A percentile compares a stretch with the other conserved stretches of the same genome.
Conservation (phyloP, 345 rosid species). For the Xanthoceras sorbifolium region DNA sequence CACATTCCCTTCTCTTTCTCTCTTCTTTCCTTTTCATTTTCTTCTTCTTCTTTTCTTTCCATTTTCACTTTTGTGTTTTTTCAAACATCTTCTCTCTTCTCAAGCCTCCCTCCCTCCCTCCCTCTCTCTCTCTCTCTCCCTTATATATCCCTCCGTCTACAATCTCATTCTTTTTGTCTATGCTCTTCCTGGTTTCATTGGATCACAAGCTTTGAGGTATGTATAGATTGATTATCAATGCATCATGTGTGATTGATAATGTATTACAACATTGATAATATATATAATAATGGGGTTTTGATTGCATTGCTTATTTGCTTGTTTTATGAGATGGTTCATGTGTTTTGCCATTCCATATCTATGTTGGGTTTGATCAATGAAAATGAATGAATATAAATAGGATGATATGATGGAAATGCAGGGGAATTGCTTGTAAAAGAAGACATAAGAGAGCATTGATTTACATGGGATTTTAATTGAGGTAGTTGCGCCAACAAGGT, state of each 20-base stretch:
- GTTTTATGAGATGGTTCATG: too few relatives aligned
- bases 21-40: background rate
- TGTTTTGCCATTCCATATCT: too few relatives aligned
- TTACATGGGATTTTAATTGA: constrained; percentile 23
- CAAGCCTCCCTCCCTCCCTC: background rate
- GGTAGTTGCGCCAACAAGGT: constrained; percentile 17
- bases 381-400: background rate
- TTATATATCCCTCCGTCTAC: background rate
- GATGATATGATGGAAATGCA: constrained; percentile 5
- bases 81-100: background rate
- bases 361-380: too few relatives aligned
- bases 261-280: too few relatives aligned
- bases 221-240: background rate
- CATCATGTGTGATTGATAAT: too few relatives aligned
- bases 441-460: background rate
- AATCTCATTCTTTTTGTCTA: background rate
- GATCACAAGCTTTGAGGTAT: constrained; percentile 18
- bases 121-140: background rate
- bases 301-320: too few relatives aligned
- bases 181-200: constrained; percentile 10
- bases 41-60: background rate
- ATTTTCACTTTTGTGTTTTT: constrained; percentile 3
- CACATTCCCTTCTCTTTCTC: background rate
- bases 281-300: too few relatives aligned
- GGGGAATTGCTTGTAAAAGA: constrained; percentile 10